phyloP scores from a whole-genome alignment of 108 stramenopile genomes.

The Skeletonema costatum region DNA sequence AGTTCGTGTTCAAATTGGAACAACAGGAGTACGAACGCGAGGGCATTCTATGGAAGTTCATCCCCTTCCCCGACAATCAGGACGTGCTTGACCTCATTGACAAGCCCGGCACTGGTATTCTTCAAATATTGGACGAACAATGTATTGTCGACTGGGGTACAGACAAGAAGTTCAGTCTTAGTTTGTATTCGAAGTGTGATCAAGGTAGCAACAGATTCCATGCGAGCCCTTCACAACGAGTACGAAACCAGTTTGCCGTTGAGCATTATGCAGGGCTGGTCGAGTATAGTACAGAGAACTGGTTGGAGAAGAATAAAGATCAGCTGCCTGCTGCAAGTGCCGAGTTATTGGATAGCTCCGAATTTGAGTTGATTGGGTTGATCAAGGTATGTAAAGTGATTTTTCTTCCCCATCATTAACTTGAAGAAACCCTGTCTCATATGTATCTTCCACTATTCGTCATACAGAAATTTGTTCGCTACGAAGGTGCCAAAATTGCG shows the following conservation, averaged over 20 bases:
- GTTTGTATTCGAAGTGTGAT: conserved; percentile 65
- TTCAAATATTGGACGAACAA: conserved; percentile 85
- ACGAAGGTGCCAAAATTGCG: conserved; percentile 47
- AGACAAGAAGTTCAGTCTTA: conserved; percentile 63
- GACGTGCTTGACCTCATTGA: conserved; percentile 91
- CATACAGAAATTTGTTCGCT: conserved; percentile 48
- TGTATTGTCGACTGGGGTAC: conserved; percentile 69
- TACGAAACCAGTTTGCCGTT: conserved; percentile 70
- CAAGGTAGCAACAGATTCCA: conserved; percentile 53
- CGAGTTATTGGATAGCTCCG: conserved; percentile 74
- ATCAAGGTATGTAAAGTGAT: conserved; percentile 35
- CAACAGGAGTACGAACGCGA: conserved; percentile 87
- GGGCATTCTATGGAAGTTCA: conserved; percentile 92
- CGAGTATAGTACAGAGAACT: conserved; percentile 78
- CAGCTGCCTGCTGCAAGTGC: conserved; percentile 86
- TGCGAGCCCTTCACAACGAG: conserved; percentile 61
- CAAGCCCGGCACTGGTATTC: conserved; percentile 77
- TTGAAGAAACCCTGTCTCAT: neutral
- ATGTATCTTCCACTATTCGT: neutral
- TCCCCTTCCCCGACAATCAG: conserved; percentile 93
- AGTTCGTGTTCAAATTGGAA: conserved; percentile 90
- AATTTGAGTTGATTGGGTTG: conserved; percentile 42
- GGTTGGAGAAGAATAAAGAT: conserved; percentile 95
- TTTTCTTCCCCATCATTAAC: neutral
- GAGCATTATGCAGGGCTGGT: conserved; percentile 93